These are phyloP conservation scores for Erythrophleum fordii DNA, from an alignment of 306 rosid species.

Conservation along the genomic window DNA sequence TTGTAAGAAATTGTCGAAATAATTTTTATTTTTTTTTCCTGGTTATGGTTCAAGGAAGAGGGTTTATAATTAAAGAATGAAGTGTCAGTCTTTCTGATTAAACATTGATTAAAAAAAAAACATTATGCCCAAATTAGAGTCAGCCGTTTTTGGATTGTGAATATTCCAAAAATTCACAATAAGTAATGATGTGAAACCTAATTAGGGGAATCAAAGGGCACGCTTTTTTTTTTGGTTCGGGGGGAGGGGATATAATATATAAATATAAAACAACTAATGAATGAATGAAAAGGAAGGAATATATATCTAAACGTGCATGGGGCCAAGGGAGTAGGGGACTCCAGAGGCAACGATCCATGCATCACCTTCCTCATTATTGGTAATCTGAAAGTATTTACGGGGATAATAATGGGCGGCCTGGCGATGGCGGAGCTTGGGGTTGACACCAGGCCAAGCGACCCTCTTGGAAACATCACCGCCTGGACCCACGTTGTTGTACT, in stretches of 20 bases:
- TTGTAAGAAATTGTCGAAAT: neutral
- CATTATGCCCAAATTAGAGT: too few species aligned
- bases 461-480: slow-evolving; percentile 43
- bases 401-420: slow-evolving; percentile 49
- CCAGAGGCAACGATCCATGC: slow-evolving; percentile 53
- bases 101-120: too few species aligned
- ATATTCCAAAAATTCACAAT: neutral
- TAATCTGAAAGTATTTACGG: slow-evolving; percentile 30
- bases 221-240: too few species aligned
- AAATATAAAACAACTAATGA: neutral
- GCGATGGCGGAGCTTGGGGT: neutral
- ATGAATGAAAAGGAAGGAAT: neutral
- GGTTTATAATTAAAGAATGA: too few species aligned
- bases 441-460: slow-evolving; percentile 63
- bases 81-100: too few species aligned
- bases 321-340: slow-evolving; percentile 34
- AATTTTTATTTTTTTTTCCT: too few species aligned
- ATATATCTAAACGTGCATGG: neutral
- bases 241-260: too few species aligned
- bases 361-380: slow-evolving; percentile 32
- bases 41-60: neutral
- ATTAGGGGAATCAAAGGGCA: too few species aligned
- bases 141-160: too few species aligned
- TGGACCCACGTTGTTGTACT: slow-evolving; percentile 59
- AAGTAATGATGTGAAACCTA: neutral